A percentile compares a stretch with the other conserved stretches of the same genome.
Evolutionary conservation across 148 eudicot species (phyloP).

Genomic region (Chenopodium album): DNA sequence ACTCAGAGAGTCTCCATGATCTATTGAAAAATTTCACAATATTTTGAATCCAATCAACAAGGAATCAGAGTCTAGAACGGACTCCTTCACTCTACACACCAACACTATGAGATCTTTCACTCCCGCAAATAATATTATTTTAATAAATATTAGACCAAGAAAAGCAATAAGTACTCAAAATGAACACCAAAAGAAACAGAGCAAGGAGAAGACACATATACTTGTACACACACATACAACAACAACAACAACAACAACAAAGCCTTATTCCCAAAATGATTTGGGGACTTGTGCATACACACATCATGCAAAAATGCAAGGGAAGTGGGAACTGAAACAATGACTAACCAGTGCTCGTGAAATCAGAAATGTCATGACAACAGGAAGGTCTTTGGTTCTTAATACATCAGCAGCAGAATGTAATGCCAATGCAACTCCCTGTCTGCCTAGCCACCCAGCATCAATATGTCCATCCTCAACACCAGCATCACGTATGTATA

Average conservation of each 20-base stretch:
- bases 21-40: neutral
- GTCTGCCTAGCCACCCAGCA: conserved; percentile 95
- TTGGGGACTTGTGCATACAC: neutral
- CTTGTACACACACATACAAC: neutral
- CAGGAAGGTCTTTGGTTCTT: conserved; percentile 93
- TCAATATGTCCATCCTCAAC: conserved; percentile 57
- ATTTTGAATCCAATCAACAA: neutral
- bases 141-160: neutral
- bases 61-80: neutral
- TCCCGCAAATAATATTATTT: neutral
- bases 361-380: conserved; percentile 94
- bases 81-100: neutral
- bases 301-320: neutral
- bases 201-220: neutral
- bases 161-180: neutral
- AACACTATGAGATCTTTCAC: neutral
- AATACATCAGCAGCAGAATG: conserved; percentile 89
- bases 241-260: too few species aligned
- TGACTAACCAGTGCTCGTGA: conserved; percentile 87
- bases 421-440: conserved; percentile 88
- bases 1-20: neutral
- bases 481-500: conserved; percentile 77
- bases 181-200: neutral
- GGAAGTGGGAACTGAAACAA: neutral
- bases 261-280: too few species aligned